phyloP scores from a whole-genome alignment of 2,329 filamentous ascomycete genomes.

The Aspergillus pseudotamarii region DNA sequence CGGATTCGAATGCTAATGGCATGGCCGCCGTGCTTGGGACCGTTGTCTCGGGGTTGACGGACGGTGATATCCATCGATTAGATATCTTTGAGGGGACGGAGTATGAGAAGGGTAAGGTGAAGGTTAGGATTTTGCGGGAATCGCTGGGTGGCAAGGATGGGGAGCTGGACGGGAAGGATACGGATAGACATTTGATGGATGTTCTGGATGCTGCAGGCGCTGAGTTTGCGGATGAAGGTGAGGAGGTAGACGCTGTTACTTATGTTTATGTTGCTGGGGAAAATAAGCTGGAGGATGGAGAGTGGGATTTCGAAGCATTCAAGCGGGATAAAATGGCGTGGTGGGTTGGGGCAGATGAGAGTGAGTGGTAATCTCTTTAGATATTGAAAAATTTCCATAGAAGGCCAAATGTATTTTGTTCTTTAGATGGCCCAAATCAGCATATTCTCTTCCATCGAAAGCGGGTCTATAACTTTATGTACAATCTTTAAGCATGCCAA shows the following conservation, averaged over 20 bases:
- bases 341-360: constrained; percentile 57
- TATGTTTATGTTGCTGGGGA: constrained; percentile 64
- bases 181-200: constrained; percentile 39
- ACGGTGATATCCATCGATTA: constrained; percentile 72
- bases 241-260: constrained; percentile 57
- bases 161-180: constrained; percentile 12
- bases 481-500: constrained; percentile 4
- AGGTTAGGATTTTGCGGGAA: constrained; percentile 45
- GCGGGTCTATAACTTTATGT: constrained; percentile 1
- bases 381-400: not conserved
- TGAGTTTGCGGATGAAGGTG: constrained; percentile 52
- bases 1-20: not conserved
- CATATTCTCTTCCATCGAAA: not conserved
- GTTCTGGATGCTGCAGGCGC: constrained; percentile 54
- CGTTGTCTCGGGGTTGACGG: constrained; percentile 75
- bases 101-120: constrained; percentile 61
- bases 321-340: constrained; percentile 69
- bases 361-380: constrained; percentile 39
- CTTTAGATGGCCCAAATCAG: not conserved
- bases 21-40: constrained; percentile 68
- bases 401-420: not conserved
- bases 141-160: constrained; percentile 16
- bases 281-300: constrained; percentile 64
- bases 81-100: constrained; percentile 81
- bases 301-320: constrained; percentile 91